Percentiles rank a stretch among this genome's conserved stretches.
Evolutionary conservation across 257 asterid species (phyloP).

Genomic region (Oldenlandia corymbosa): DNA sequence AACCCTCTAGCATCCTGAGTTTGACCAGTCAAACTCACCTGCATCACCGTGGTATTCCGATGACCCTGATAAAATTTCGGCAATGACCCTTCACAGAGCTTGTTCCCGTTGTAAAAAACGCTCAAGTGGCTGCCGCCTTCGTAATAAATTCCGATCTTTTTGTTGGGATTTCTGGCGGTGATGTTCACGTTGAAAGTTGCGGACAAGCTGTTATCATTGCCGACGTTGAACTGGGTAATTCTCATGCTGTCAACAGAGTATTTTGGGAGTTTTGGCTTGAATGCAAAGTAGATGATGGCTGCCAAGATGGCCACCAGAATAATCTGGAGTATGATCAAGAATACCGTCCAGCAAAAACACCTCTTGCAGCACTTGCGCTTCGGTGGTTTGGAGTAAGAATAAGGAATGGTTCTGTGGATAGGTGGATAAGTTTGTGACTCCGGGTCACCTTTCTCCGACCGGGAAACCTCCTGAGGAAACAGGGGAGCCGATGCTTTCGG

Average conservation of each 20-base stretch:
- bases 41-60: slow-evolving; percentile 65
- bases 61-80: slow-evolving; percentile 93
- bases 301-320: slow-evolving; percentile 47
- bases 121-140: slow-evolving; percentile 63
- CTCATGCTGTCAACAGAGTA: slow-evolving; percentile 72
- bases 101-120: slow-evolving; percentile 53
- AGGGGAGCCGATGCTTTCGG: slow-evolving; percentile 57
- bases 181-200: slow-evolving; percentile 62
- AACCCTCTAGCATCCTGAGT: slow-evolving; percentile 49
- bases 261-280: slow-evolving; percentile 65
- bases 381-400: slow-evolving; percentile 38
- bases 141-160: slow-evolving; percentile 76
- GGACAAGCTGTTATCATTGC: slow-evolving; percentile 50
- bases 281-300: slow-evolving; percentile 58
- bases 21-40: slow-evolving; percentile 56
- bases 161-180: slow-evolving; percentile 83
- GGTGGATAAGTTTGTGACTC: slow-evolving; percentile 28
- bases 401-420: slow-evolving; percentile 31
- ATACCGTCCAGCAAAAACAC: slow-evolving; percentile 68
- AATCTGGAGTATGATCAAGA: slow-evolving; percentile 33
- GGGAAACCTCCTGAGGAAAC: slow-evolving; percentile 42
- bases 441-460: slow-evolving; percentile 82
- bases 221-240: slow-evolving; percentile 42
- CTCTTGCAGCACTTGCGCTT: slow-evolving; percentile 44
- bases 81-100: slow-evolving; percentile 72